A percentile compares a stretch with the other conserved stretches of the same genome.
Conservation (phyloP, 495 filamentous ascomycete species). For the Penicillium canariense region DNA sequence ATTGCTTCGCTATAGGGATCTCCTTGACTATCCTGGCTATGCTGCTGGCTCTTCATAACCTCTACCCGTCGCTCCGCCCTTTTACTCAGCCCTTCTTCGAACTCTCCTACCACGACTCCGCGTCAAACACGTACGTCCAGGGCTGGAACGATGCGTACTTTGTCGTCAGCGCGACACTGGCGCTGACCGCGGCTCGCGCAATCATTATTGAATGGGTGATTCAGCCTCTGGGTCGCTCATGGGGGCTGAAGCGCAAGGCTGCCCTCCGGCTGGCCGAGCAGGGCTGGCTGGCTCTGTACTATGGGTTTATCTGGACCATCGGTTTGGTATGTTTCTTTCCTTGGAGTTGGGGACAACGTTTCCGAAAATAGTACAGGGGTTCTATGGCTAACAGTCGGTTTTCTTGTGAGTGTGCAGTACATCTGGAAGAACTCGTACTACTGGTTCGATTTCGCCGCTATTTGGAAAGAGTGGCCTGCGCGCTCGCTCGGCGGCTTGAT, state of each 20-base stretch:
- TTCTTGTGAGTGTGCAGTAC: conserved; percentile 53
- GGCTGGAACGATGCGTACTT: conserved; percentile 80
- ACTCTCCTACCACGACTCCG: conserved; percentile 75
- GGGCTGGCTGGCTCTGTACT: conserved; percentile 84
- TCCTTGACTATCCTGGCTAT: conserved; percentile 75
- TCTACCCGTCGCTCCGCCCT: conserved; percentile 72
- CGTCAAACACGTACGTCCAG: conserved; percentile 63
- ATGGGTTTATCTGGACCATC: conserved; percentile 70
- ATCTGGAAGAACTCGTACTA: conserved; percentile 74
- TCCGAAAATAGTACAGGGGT: neutral
- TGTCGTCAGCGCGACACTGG: conserved; percentile 73
- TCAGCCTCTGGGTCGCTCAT: conserved; percentile 64
- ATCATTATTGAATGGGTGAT: conserved; percentile 83
- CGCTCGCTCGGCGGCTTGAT: conserved; percentile 67
- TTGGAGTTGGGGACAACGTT: neutral
- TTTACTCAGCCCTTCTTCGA: conserved; percentile 82
- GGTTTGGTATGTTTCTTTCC: conserved; percentile 73
- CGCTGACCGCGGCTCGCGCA: conserved; percentile 85
- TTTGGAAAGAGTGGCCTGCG: conserved; percentile 83
- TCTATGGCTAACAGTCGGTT: conserved; percentile 1
- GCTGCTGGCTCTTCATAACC: conserved; percentile 72
- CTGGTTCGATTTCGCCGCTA: conserved; percentile 69
- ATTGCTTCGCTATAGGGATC: conserved; percentile 53
- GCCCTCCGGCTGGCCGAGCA: conserved; percentile 86
- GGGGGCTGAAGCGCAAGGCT: conserved; percentile 71